Conservation (phyloP, 306 rosid genomes). For the Luffa acutangula region DNA sequence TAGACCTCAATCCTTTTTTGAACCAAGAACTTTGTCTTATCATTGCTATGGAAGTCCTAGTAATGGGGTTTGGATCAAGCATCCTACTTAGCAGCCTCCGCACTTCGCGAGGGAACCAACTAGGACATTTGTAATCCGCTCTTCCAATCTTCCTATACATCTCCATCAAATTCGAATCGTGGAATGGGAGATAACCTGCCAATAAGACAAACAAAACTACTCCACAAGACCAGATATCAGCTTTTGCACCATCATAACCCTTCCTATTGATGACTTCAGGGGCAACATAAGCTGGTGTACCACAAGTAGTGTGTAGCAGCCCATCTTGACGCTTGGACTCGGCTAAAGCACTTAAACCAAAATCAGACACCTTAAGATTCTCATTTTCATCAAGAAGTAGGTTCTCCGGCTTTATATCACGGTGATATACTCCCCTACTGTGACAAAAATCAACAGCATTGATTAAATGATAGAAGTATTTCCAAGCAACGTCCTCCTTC, state of each 20-base stretch:
- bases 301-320: constrained; percentile 75
- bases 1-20: constrained; percentile 33
- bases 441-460: constrained; percentile 81
- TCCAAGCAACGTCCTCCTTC: constrained; percentile 58
- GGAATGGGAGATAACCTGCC: constrained; percentile 86
- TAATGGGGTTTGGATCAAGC: constrained; percentile 59
- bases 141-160: constrained; percentile 77
- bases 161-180: constrained; percentile 70
- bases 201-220: constrained; percentile 69
- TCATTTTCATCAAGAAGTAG: constrained; percentile 69
- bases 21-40: constrained; percentile 58
- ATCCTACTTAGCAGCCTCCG: constrained; percentile 40
- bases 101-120: constrained; percentile 62
- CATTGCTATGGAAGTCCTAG: constrained; percentile 44
- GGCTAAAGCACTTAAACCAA: constrained; percentile 74
- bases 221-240: constrained; percentile 96
- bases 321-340: constrained; percentile 52
- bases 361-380: constrained; percentile 76
- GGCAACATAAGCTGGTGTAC: constrained; percentile 94
- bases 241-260: constrained; percentile 88
- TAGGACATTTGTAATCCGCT: constrained; percentile 53
- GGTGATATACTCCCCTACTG: constrained; percentile 81
- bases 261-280: constrained; percentile 74
- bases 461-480: constrained; percentile 63
- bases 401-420: constrained; percentile 90